A percentile compares a stretch with the other conserved stretches of the same genome.
Evolutionary conservation across 2,329 filamentous ascomycete genomes (phyloP).

Genomic region (Fusarium sp.): DNA sequence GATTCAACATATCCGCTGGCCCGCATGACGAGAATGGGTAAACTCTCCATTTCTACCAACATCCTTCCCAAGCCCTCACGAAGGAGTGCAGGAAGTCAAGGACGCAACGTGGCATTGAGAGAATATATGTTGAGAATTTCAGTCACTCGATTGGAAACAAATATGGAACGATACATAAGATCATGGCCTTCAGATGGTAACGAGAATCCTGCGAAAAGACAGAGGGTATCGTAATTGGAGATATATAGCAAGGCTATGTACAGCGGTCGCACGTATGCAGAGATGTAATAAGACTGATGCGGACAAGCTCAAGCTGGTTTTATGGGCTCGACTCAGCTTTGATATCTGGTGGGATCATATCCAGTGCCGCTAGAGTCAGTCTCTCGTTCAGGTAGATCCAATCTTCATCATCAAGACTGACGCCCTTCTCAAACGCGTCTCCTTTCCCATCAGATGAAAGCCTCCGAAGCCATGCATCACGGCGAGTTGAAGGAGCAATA

Average conservation of each 20-base stretch:
- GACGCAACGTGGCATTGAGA: rapidly evolving
- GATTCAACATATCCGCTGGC: not conserved
- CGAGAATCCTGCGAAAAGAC: not conserved
- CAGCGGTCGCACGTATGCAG: not conserved
- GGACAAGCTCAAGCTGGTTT: rapidly evolving
- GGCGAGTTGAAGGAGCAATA: not conserved
- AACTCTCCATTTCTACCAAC: rapidly evolving
- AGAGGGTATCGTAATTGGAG: not conserved
- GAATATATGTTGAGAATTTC: not conserved
- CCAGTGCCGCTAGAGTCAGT: not conserved
- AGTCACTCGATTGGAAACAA: too few species aligned
- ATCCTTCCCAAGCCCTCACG: not conserved
- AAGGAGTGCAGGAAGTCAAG: rapidly evolving
- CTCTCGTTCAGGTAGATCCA: not conserved
- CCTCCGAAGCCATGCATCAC: not conserved
- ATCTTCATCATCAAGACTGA: not conserved
- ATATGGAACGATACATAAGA: too few species aligned
- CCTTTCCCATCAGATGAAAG: not conserved
- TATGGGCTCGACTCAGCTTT: not conserved
- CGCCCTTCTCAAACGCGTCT: not conserved
- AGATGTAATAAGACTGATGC: rapidly evolving
- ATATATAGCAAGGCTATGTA: not conserved
- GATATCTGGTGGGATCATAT: not conserved
- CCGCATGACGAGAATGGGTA: rapidly evolving
- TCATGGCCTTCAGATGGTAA: rapidly evolving